These are phyloP conservation scores for Solanum arcanum DNA, from an alignment of 257 asterid species.

Conservation along the genomic window DNA sequence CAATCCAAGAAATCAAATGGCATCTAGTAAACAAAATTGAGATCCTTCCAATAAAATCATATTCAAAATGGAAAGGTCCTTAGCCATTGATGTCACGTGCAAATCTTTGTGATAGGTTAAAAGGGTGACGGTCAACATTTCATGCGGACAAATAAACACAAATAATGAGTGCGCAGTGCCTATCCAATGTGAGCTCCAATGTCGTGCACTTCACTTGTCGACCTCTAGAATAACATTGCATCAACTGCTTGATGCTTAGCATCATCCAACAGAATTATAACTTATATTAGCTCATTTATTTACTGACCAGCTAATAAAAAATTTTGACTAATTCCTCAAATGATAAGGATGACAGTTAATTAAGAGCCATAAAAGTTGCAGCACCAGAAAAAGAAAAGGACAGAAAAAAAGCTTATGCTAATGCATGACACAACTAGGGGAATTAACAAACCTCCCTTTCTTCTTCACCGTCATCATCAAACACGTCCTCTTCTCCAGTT, in stretches of 20 bases:
- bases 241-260: not conserved
- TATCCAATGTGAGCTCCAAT: not conserved
- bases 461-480: slow-evolving; percentile 95
- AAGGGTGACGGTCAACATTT: not conserved
- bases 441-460: slow-evolving; percentile 77
- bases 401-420: not conserved
- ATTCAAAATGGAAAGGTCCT: not conserved
- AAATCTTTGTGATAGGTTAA: not conserved
- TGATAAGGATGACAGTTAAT: not conserved
- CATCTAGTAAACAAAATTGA: not conserved
- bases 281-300: not conserved
- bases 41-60: not conserved
- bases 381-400: not conserved
- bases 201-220: not conserved
- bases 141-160: not conserved
- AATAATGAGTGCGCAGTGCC: not conserved
- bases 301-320: not conserved
- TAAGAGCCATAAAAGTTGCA: not conserved
- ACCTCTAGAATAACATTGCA: not conserved
- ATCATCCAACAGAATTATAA: not conserved
- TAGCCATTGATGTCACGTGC: not conserved
- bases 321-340: not conserved
- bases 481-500: slow-evolving; percentile 59
- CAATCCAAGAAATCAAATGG: not conserved
- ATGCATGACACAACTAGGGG: not conserved